These are phyloP conservation scores for Karstenula rhodostoma DNA, from an alignment of 2,329 filamentous ascomycete genomes.

Conservation along the genomic window DNA sequence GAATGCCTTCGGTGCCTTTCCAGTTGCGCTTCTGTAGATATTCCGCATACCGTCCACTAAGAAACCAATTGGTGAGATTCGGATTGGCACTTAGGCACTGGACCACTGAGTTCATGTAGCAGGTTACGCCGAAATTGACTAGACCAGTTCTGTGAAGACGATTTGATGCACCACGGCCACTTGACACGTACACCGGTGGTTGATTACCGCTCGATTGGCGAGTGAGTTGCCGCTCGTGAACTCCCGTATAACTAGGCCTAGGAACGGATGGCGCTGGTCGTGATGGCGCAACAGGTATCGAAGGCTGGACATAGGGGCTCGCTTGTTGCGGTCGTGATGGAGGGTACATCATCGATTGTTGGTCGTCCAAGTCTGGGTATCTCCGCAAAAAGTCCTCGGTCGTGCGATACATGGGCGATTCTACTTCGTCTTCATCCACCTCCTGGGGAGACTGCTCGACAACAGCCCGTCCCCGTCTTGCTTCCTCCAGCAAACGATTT, in stretches of 20 bases:
- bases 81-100: constrained; percentile 82
- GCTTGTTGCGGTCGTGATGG: constrained; percentile 46
- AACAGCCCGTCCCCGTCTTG: constrained; percentile 70
- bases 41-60: constrained; percentile 66
- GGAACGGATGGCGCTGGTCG: constrained; percentile 67
- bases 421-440: constrained; percentile 41
- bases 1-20: constrained; percentile 70
- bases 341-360: constrained; percentile 64
- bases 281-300: constrained; percentile 66
- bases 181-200: constrained; percentile 56
- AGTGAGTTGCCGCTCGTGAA: constrained; percentile 66
- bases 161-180: constrained; percentile 54
- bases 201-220: constrained; percentile 46
- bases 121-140: constrained; percentile 81
- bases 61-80: constrained; percentile 69
- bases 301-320: constrained; percentile 59
- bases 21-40: constrained; percentile 68
- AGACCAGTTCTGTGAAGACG: constrained; percentile 74
- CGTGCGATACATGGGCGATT: constrained; percentile 63
- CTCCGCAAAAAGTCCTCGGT: constrained; percentile 86
- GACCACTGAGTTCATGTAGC: constrained; percentile 91
- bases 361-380: constrained; percentile 73
- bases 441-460: constrained; percentile 45
- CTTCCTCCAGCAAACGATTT: constrained; percentile 78
- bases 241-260: constrained; percentile 78